Percentiles rank a stretch among this genome's conserved stretches.
Evolutionary conservation across 345 rosid species (phyloP).

Genomic region (Eucalyptus shirleyi): DNA sequence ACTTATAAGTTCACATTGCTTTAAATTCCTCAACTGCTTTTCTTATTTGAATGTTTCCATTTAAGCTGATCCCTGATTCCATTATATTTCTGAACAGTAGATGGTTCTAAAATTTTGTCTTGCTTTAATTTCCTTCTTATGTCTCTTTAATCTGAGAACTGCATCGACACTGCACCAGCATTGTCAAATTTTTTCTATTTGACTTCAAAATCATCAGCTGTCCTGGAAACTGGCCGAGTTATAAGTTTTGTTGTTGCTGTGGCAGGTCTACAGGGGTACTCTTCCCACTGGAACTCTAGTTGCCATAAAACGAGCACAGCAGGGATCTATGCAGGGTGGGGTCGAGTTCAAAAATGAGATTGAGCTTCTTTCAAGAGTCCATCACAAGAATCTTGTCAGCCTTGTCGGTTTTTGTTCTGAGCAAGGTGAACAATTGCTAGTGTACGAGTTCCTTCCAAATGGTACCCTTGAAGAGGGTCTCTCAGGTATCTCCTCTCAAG

Average conservation of each 20-base stretch:
- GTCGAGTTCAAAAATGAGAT: conserved; percentile 78
- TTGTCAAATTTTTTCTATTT: neutral
- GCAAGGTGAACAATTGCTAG: conserved; percentile 59
- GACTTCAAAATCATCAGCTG: neutral
- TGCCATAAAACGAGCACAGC: conserved; percentile 79
- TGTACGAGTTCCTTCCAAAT: conserved; percentile 64
- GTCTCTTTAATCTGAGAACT: neutral
- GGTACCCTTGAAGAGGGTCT: conserved; percentile 55
- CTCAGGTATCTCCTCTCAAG: conserved; percentile 36
- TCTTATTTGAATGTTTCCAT: neutral
- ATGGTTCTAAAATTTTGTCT: neutral
- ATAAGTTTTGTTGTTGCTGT: neutral
- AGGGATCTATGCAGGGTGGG: conserved; percentile 81
- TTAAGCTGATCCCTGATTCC: neutral
- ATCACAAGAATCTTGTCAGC: conserved; percentile 68
- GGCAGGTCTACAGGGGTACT: conserved; percentile 66
- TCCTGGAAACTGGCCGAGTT: neutral
- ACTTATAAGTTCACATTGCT: no score
- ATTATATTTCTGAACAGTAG: neutral
- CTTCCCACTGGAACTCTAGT: conserved; percentile 40
- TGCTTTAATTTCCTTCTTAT: neutral
- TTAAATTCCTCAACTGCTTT: no score
- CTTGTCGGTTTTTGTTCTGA: conserved; percentile 73
- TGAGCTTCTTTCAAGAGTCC: conserved; percentile 84
- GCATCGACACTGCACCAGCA: neutral